Evolutionary conservation across 192 early-diverging fungal species (phyloP).

Genomic region (Lunasporangiospora selenospora): DNA sequence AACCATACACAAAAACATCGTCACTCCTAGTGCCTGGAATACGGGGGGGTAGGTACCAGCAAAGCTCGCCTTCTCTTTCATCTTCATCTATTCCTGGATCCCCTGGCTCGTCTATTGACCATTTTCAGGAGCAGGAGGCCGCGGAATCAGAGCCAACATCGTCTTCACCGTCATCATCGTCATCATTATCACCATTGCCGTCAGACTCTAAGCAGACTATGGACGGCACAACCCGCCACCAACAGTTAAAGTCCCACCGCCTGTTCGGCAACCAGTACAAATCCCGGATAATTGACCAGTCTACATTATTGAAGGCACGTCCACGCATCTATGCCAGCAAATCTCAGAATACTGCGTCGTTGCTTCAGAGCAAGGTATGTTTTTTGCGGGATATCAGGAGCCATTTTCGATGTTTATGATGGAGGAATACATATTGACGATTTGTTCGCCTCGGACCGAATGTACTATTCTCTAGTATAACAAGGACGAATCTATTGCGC

Average conservation of each 20-base stretch:
- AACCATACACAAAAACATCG: conserved; percentile 33
- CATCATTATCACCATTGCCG: neutral
- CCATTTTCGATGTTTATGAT: neutral
- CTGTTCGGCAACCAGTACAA: neutral
- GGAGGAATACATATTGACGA: neutral
- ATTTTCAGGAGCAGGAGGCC: too few species aligned
- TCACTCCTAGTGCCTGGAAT: conserved; percentile 15
- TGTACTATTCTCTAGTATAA: conserved; percentile 12
- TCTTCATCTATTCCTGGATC: too few species aligned
- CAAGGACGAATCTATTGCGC: conserved; percentile 29
- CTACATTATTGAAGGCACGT: conserved; percentile 21
- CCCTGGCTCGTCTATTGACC: too few species aligned
- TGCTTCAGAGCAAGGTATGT: conserved; percentile 43
- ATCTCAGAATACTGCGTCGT: conserved; percentile 22
- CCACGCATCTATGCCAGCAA: conserved; percentile 41
- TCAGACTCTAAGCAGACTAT: conserved; percentile 7
- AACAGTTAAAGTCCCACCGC: neutral
- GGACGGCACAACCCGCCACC: neutral
- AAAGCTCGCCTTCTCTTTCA: too few species aligned
- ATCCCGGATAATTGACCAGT: conserved; percentile 20
- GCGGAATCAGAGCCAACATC: too few species aligned
- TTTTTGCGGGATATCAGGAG: neutral
- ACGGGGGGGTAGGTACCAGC: too few species aligned
- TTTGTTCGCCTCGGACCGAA: neutral
- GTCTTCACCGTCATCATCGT: conserved; percentile 10